Base-by-base conservation (phyloP, 2,329 filamentous ascomycete species). In the Fusarium sp. region DNA sequence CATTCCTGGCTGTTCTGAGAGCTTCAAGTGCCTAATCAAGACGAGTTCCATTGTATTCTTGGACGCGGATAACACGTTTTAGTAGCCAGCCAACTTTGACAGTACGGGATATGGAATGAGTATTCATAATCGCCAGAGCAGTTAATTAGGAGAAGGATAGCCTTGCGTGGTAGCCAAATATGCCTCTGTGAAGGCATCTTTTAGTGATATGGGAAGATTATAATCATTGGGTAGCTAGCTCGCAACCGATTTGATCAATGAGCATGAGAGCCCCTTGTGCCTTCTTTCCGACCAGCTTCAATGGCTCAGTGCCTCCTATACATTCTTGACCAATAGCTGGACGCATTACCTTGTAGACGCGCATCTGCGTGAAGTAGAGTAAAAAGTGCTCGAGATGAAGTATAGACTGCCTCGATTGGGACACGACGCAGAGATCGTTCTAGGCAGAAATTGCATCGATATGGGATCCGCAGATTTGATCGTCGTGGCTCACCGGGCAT, bases 321-420 rank as follows among this genome's bases (percentile, higher is more conserved):
- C 10, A 24, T 44, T 10, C 10, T 44, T 44, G 11, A 24, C 42
- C 10, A 17, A 10, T 14, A 30, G 14, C 11, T 24, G 0, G 22
- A 24, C 2, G 9, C 8, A n/a, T 42, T 6, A 6, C 22, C 10
- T 6, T 6, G 22, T 11, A 5, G 5, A 42, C 1, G 8, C 2
- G 22, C 8, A n/a, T 15, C 22, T n/a, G 28, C 5, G 12, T 11
- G 30, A 4, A 30, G 22, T 14, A n/a, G 41, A 44, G 9, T 12
- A 17, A 44, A 11, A 1, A 44, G 1, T 24, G 5, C 9, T n/a
- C 3, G 22, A 24, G n/a, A 18, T 18, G 5, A 41, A 41, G 8
- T n/a, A 41, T 5, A 44, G 41, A 17, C n/a, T 5, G 0, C 15
- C 42, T 26, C 18, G 10, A 8, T 18, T 18, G 1, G 11, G 15